These are phyloP conservation scores for Plenodomus lindquistii DNA, from an alignment of 2,329 filamentous ascomycete species.

Conservation along the genomic window DNA sequence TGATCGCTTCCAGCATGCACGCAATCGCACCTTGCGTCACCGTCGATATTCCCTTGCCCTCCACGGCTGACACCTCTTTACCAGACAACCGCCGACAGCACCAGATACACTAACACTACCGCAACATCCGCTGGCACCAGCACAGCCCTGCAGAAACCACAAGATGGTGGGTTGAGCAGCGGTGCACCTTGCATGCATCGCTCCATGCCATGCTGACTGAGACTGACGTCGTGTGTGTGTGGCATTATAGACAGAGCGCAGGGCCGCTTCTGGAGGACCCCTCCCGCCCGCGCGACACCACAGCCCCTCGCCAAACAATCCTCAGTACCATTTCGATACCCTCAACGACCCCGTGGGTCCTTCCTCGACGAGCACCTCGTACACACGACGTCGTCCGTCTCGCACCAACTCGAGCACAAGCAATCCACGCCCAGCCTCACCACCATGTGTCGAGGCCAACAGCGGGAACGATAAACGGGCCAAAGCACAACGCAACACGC, in stretches of 20 bases:
- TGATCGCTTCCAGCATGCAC: constrained; percentile 43
- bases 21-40: constrained; percentile 38
- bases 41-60: constrained; percentile 23
- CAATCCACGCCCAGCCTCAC: constrained; percentile 18
- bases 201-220: constrained; percentile 9
- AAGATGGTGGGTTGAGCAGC: constrained; percentile 45
- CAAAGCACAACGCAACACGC: constrained; percentile 21
- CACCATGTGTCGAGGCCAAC: constrained; percentile 26
- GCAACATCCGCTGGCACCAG: constrained; percentile 27
- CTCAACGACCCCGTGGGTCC: constrained; percentile 11
- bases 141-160: constrained; percentile 28
- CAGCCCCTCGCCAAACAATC: constrained; percentile 18
- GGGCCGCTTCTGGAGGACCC: constrained; percentile 26
- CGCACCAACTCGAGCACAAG: constrained; percentile 27
- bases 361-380: constrained; percentile 12
- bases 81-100: constrained; percentile 29
- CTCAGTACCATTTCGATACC: constrained; percentile 18
- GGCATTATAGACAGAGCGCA: constrained; percentile 34
- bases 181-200: constrained; percentile 13
- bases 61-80: constrained; percentile 22
- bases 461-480: constrained; percentile 25
- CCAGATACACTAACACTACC: constrained; percentile 41
- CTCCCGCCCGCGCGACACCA: constrained; percentile 22
- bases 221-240: constrained; percentile 27
- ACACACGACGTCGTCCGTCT: constrained; percentile 29